Conservation (phyloP, 192 early-diverging fungal genomes). For the Rhizophagus sp. region DNA sequence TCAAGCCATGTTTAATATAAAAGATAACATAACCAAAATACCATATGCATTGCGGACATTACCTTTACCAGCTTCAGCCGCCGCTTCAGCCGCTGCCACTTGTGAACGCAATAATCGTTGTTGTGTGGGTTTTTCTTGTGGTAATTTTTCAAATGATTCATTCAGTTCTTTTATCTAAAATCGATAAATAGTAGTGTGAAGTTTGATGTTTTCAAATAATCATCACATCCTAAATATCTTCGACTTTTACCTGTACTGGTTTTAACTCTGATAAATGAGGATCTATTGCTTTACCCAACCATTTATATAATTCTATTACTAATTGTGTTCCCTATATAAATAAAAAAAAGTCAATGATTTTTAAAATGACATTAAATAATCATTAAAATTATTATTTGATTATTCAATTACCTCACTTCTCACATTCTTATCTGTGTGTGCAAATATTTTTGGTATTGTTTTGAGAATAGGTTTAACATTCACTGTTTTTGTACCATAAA, state of each 20-base stretch:
- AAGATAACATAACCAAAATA: background rate
- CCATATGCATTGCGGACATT: conserved; percentile 17
- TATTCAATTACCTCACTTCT: conserved; percentile 74
- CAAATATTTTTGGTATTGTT: conserved; percentile 84
- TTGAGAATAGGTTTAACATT: conserved; percentile 86
- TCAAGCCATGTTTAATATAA: background rate
- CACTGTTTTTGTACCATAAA: conserved; percentile 81
- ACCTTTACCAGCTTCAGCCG: conserved; percentile 35
- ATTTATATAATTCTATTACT: conserved; percentile 88
- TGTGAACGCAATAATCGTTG: conserved; percentile 80
- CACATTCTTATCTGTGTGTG: conserved; percentile 91
- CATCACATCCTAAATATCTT: background rate
- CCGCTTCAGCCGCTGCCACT: conserved; percentile 55
- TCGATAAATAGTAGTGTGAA: background rate
- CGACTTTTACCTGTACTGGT: conserved; percentile 73
- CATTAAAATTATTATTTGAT: background rate
- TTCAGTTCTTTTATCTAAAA: conserved; percentile 80
- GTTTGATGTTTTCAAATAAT: background rate
- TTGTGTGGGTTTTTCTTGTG: conserved; percentile 61
- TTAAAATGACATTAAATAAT: background rate
- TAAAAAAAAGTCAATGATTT: background rate
- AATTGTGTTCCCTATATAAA: conserved; percentile 56
- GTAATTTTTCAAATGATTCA: conserved; percentile 75
- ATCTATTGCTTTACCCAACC: conserved; percentile 84
- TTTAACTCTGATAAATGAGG: conserved; percentile 83